Base-by-base conservation (phyloP, 148 eudicot genomes). In the Simmondsia chinensis region DNA sequence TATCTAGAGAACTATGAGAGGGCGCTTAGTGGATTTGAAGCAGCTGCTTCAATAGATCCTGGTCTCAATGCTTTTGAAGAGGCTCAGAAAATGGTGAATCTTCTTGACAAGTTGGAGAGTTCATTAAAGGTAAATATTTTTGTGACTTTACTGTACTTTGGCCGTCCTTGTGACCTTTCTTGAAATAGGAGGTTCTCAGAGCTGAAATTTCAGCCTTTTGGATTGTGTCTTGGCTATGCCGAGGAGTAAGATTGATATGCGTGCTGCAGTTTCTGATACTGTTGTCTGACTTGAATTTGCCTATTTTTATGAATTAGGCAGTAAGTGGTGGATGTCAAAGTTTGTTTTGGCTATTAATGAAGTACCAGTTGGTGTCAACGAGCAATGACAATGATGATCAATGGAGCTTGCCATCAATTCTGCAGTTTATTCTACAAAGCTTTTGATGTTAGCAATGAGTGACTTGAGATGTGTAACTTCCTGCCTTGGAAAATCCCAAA, bases 1-100 rank as follows among this genome's bases (percentile, higher is more conserved):
- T 84, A 77, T 67, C 62, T 89, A 39, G 97, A 89, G 68, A 89
- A 89, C 56, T 84, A 89, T 46, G 93, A 84, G 66, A 89, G 81
- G 65, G 97, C 95, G 39, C 87, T 84, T 37, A 74, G 73, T 66
- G 95, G 95, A 57, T 89, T 81, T 65, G 95, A 89, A 66, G 82
- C 84, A 35, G 97, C 97, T 68, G 87, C 87, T 50, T 67, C 65
- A 31, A 89, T 62, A 60, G 97, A 89, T 72, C 97, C 97, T 56
- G 74, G 78, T 57, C 82, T 89, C 16, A 76, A 71, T 61, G 91
- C 95, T 38, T 45, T 57, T 26, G 82, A 68, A 58, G 95, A 84
- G 68, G 76, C 60, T 63, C 66, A 67, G 56, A 84, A 69, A 71
- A 71, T 84, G 31, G 67, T 81, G 39, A 61, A 38, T 58, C 84